Evolutionary conservation across 352 stramenopile species (phyloP), one percentile per base, ranked within the genome.

Genomic region (Pythium phragmiticola): DNA sequence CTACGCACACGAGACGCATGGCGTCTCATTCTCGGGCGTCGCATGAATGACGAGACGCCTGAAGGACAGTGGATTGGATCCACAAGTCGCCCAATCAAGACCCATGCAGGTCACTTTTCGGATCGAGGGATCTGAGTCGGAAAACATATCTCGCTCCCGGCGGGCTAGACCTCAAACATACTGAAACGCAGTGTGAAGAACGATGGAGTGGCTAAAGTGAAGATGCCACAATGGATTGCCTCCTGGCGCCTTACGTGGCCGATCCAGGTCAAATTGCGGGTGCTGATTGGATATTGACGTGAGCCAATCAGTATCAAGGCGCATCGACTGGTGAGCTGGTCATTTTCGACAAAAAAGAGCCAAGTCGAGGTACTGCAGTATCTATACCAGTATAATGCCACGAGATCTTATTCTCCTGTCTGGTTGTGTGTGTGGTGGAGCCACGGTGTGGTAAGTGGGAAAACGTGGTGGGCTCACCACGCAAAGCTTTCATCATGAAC

Each of bases 401-500:
- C 21, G 26, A 5, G 26, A 1, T 30, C 26, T 30, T 30, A 0
- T 30, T 30, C 26, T 5, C 26, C 26, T 30, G 21, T 5, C 26
- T 30, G 26, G 26, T 30, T 30, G 26, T 1, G 26, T 5, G 26
- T 30, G 26, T 5, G 26, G 4, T 30, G 26, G 26, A 30, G 3
- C 0, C 3, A 30, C 4, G 26, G 3, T 30, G 26, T 30, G 26
- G 3, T 30, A 30, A 30, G 26, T 30, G 26, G 21, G 9, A 28
- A 23, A 23, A 54, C 11, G 12, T 11, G 42, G 9, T 55, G 17
- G 7, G 45, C 45, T 33, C 28, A 63, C n/a, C 36, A 63, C 6
- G 33, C 56, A 47, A 64, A 64, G 12, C 47, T 64, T 47, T 64
- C 57, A 36, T 64, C 46, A 47, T 64, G 57, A 13, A 64, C 57